Evolutionary conservation across 768 basidiomycete genomes (phyloP).

Genomic region (Suillus placidus): DNA sequence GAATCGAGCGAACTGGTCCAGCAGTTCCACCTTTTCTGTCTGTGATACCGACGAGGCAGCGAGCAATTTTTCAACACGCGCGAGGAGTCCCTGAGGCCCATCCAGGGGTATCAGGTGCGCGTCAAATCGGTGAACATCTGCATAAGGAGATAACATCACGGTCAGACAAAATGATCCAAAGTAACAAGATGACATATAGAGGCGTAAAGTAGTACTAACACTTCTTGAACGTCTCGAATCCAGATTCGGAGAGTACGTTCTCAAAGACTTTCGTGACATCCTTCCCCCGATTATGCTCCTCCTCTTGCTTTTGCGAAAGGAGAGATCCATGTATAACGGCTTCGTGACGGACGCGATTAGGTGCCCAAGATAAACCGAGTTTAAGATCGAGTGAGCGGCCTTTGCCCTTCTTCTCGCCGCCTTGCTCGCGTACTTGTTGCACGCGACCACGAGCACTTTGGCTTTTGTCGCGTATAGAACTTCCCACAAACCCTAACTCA

Average conservation of each 20-base stretch:
- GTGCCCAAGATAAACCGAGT: slow-evolving; percentile 73
- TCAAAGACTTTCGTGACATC: slow-evolving; percentile 43
- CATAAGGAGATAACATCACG: slow-evolving; percentile 14
- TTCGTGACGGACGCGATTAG: slow-evolving; percentile 65
- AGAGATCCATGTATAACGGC: slow-evolving; percentile 52
- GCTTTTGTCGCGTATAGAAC: slow-evolving; percentile 29
- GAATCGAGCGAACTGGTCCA: slow-evolving; percentile 63
- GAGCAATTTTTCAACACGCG: slow-evolving; percentile 63
- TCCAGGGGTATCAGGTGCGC: slow-evolving; percentile 75
- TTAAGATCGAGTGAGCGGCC: slow-evolving; percentile 75
- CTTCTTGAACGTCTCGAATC: slow-evolving; percentile 53
- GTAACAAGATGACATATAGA: slow-evolving; percentile 2
- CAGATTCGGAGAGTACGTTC: slow-evolving; percentile 37
- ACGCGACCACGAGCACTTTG: slow-evolving; percentile 24
- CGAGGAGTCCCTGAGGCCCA: slow-evolving; percentile 70
- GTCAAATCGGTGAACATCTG: slow-evolving; percentile 77
- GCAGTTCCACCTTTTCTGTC: slow-evolving; percentile 48
- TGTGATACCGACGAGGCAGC: slow-evolving; percentile 50
- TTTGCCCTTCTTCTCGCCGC: slow-evolving; percentile 43
- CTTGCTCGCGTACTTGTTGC: slow-evolving; percentile 19
- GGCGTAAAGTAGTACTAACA: slow-evolving; percentile 47
- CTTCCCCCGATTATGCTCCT: slow-evolving; percentile 25
- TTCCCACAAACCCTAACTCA: slow-evolving; percentile 34
- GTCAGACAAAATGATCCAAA: slow-evolving; percentile 14
- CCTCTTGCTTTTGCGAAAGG: slow-evolving; percentile 24